Percentiles rank a stretch among this genome's conserved stretches.
Evolutionary conservation across 1,284 basidiomycete genomes (phyloP).

Genomic region (Rhodotorula sp.): DNA sequence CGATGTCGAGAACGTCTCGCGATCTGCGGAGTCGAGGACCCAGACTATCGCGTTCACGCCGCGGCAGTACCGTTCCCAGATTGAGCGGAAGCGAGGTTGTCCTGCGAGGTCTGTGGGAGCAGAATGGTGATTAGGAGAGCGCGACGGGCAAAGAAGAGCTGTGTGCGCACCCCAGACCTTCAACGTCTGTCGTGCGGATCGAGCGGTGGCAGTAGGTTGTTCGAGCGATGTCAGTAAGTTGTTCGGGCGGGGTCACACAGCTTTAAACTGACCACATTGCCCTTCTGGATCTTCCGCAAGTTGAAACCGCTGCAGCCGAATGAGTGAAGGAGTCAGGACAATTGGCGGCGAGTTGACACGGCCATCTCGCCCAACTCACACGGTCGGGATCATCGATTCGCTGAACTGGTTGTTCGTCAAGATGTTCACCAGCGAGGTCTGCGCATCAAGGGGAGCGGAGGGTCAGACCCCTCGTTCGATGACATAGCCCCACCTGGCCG

Average conservation of each 20-base stretch:
- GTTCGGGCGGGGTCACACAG: no score
- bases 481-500: neutral
- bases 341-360: neutral
- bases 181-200: constrained; percentile 32
- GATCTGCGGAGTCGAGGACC: constrained; percentile 82
- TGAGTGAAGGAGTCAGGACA: neutral
- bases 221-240: neutral
- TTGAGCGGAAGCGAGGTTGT: constrained; percentile 83
- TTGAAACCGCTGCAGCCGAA: constrained; percentile 42
- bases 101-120: constrained; percentile 53
- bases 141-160: no score
- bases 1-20: constrained; percentile 77
- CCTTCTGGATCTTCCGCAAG: constrained; percentile 44
- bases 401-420: constrained; percentile 41
- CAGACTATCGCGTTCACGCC: constrained; percentile 93
- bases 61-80: constrained; percentile 90
- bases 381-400: constrained; percentile 44
- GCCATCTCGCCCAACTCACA: constrained; percentile 22
- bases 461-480: neutral
- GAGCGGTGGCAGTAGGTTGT: neutral
- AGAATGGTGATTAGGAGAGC: no score
- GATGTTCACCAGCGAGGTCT: constrained; percentile 47
- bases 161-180: constrained; percentile 43
- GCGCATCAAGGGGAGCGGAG: neutral
- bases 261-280: constrained; percentile 39